phyloP scores from a whole-genome alignment of 169 alveolate species.

The Besnoitia besnoiti region DNA sequence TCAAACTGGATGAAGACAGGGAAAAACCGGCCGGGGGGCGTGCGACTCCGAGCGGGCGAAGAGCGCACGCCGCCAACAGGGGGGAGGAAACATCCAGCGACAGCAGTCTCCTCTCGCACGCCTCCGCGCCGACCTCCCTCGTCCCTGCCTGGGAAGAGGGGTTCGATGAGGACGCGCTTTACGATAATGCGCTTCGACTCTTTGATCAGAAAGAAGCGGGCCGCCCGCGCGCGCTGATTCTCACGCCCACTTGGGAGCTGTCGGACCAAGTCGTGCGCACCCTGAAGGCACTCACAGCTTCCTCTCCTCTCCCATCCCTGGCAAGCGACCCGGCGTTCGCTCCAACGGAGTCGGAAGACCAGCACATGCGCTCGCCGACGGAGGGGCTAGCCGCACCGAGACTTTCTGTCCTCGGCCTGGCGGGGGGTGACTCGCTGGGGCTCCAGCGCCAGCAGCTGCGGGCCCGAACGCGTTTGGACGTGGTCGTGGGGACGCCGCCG shows the following conservation, averaged over 20 bases:
- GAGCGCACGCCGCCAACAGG: not conserved
- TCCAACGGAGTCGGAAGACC: too few species aligned
- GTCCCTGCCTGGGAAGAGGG: not conserved
- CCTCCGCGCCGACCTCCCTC: not conserved
- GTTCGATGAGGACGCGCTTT: conserved; percentile 15
- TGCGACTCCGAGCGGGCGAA: not conserved
- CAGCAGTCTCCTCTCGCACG: not conserved
- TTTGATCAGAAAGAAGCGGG: not conserved
- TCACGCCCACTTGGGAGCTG: conserved; percentile 92
- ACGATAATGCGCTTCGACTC: not conserved
- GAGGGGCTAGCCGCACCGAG: not conserved
- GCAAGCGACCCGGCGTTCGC: not conserved
- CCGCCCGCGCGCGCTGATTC: conserved; percentile 83
- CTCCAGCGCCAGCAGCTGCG: conserved; percentile 49
- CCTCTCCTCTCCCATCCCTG: not conserved
- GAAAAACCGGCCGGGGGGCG: not conserved
- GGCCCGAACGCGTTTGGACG: conserved; percentile 39
- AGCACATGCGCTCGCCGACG: too few species aligned
- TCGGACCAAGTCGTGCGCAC: conserved; percentile 81
- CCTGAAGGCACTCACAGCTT: not conserved
- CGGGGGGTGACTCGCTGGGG: conserved; percentile 58
- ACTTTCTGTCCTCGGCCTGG: conserved; percentile 52
- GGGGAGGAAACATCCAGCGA: not conserved
- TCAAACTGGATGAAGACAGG: conserved; percentile 22
- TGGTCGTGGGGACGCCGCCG: conserved; percentile 63